Base-by-base conservation (phyloP, 1,284 basidiomycete genomes). In the Rhodotorula glutinis region DNA sequence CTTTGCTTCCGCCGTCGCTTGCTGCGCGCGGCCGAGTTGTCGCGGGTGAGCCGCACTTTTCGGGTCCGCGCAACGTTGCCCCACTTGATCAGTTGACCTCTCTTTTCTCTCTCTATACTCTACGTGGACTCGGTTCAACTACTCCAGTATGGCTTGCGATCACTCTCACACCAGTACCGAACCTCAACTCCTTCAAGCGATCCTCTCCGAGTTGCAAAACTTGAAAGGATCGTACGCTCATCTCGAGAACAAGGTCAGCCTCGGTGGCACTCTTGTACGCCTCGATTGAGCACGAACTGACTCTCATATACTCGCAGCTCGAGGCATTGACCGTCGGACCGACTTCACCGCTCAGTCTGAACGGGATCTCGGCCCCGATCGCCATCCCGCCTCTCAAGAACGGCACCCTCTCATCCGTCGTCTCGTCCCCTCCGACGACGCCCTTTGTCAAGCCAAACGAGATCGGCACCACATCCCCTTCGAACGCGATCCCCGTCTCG, bases 181-280 rank as follows among this genome's bases (percentile, higher is more conserved):
- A 52, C 47, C n/a, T 53, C 62, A 51, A 0, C 53, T 76, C 44
- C 67, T 75, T 29, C 55, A 61, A 16, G 71, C 69, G 58, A 76
- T 76, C 71, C 67, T 76, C 21, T 43, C 52, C 23, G 75, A 76
- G 53, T 64, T 76, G 5, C 66, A 70, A 46, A 56, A 65, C 30
- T n/a, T 76, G 44, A 74, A 72, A 53, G 57, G 67, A 27, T 71
- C 70, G 49, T 74, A 76, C 41, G 47, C 66, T 25, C 23, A 57
- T 13, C 62, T 75, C 21, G 75, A 75, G 60, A 47, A 63, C 27
- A 73, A 73, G 60, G 65, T 75, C 41, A 29, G 72, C 29, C 0
- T 27, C 9, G 1, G 14, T 44, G 14, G 7, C n/a, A 4, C 17
- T 27, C n/a, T 16, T 25, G 11, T 16, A n/a, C 5, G 23, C 23